Evolutionary conservation across 1,284 basidiomycete genomes (phyloP).

Genomic region (Ceratobasidium sp.): DNA sequence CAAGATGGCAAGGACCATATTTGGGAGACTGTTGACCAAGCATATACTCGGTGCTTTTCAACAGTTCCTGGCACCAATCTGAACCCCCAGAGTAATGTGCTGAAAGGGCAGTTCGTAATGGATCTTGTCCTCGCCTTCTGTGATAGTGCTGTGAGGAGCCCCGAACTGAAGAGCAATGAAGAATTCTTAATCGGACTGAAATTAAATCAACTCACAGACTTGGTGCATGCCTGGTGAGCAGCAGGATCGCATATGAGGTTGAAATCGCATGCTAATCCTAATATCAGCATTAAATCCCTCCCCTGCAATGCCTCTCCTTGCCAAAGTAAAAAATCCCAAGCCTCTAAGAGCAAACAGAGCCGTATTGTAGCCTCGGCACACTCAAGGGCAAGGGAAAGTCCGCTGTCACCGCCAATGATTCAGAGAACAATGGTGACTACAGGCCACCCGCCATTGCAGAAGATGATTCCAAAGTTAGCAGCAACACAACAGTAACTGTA

Average conservation of each 20-base stretch:
- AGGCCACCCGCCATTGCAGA: neutral
- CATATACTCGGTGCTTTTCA: slow-evolving; percentile 1
- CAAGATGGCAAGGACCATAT: neutral
- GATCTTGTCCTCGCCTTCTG: neutral
- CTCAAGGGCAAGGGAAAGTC: neutral
- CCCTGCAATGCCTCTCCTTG: neutral
- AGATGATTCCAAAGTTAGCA: neutral
- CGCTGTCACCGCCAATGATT: neutral
- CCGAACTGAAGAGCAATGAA: neutral
- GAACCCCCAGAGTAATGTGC: neutral
- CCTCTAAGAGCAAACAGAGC: neutral
- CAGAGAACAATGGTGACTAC: neutral
- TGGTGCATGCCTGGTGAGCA: slow-evolving; percentile 8
- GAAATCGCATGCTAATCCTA: neutral
- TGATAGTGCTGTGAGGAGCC: neutral
- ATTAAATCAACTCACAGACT: neutral
- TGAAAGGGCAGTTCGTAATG: neutral
- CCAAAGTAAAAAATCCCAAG: neutral
- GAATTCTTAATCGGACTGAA: neutral
- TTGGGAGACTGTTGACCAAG: neutral
- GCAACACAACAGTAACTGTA: neutral
- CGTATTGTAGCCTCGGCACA: neutral
- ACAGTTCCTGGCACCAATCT: neutral
- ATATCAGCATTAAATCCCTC: neutral
- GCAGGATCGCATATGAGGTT: neutral